Base-by-base conservation (phyloP, 164 flowering plant genomes). In the Vitis rupestris region DNA sequence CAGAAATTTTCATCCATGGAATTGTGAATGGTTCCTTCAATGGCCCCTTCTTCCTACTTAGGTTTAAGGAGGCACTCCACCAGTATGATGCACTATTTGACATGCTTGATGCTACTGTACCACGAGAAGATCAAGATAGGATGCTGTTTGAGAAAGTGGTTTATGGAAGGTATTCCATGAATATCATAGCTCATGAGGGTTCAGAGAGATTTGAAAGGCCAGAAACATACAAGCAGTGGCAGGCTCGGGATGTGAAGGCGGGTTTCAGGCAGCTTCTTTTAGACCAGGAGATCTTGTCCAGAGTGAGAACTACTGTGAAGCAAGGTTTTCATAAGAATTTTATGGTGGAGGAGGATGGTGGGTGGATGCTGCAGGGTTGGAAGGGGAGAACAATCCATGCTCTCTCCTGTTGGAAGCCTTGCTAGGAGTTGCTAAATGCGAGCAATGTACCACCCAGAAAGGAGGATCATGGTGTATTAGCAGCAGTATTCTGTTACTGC, bases 151-250 rank as follows among this genome's bases (percentile, higher is more conserved):
- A 81, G 71, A 75, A 23, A 10, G 83, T 72, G 49, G 3, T 69
- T 13, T 61, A 29, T 16, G 79, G 70, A 8, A 70, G 64, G 64
- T 81, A 78, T 16, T 65, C 65, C 0, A 67, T 78, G 73, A 81
- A 75, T 64, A 79, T 78, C 3, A 68, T 81, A 31, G 81, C 83
- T 0, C 70, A 79, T 9, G 83, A 81, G 63, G 83, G 83, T 3
- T 11, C 62, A 14, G 76, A 68, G 63, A 72, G 83, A 65, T 59
- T 81, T 15, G 81, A 77, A 12, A 77, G 81, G 79, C 83, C 83
- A 2, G 83, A 81, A 59, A 75, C 83, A 1, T 81, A 81, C 72
- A 77, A 70, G 75, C 83, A 81, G 57, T 81, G 83, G 83, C 83
- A 75, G 53, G 66, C 59, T 0, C 61, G 81, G 44, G 70, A 70